Evolutionary conservation across 257 asterid genomes (phyloP).

Genomic region (Plantago ovata): DNA sequence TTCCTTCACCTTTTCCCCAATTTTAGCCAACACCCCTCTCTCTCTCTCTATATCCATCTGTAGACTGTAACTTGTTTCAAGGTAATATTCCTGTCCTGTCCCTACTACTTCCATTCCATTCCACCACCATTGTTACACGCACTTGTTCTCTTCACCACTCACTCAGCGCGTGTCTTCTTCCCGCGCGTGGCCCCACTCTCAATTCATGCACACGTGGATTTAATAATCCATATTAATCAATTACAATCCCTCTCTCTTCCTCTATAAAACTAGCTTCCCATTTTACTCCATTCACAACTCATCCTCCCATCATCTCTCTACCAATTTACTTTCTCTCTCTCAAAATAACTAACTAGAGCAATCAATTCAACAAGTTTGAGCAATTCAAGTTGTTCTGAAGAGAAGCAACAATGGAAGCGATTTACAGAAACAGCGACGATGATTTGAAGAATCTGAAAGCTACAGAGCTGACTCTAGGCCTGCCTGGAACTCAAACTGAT

Average conservation of each 20-base stretch:
- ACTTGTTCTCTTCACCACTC: neutral
- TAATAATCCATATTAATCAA: neutral
- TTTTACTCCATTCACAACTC: too few species aligned
- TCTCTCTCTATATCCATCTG: neutral
- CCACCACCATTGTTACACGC: constrained; percentile 13
- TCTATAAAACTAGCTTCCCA: too few species aligned
- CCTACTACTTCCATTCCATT: neutral
- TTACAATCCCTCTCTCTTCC: too few species aligned
- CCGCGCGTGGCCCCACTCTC: constrained; percentile 22
- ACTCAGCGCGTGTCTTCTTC: constrained; percentile 10
- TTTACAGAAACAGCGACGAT: constrained; percentile 27
- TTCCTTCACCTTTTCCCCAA: neutral
- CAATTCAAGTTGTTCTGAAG: too few species aligned
- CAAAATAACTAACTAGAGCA: constrained; percentile 29
- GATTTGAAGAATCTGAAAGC: constrained; percentile 57
- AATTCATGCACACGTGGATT: constrained; percentile 30
- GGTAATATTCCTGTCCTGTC: constrained; percentile 15
- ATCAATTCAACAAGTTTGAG: too few species aligned
- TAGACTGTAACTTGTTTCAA: too few species aligned
- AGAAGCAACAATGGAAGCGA: constrained; percentile 29
- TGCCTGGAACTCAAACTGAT: constrained; percentile 58
- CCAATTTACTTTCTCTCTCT: neutral
- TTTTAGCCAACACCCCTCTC: constrained; percentile 13
- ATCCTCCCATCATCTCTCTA: neutral
- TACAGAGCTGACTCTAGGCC: constrained; percentile 67